Percentiles rank a stretch among this genome's conserved stretches.
These are phyloP conservation scores for Fraxinus albicans DNA, from an alignment of 305 asterid species.

Conservation along the genomic window DNA sequence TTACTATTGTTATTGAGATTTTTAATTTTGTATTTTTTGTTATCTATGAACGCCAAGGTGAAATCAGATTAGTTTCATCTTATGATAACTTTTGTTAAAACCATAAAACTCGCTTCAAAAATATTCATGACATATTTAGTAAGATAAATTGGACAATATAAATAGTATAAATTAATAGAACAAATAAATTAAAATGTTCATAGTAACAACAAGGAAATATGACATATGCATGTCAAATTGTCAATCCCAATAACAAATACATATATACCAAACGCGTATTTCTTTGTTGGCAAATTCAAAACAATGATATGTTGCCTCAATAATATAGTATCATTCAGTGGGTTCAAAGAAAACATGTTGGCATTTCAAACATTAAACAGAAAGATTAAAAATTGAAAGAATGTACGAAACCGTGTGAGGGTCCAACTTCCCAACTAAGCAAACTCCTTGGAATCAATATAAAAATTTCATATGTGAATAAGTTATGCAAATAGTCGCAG, in stretches of 20 bases:
- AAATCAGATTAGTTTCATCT: not conserved
- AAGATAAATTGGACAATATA: not conserved
- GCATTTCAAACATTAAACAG: not conserved
- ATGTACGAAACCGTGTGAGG: conserved; percentile 14
- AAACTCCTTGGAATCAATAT: too few species aligned
- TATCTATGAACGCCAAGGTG: not conserved
- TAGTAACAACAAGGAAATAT: too few species aligned
- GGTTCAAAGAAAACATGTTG: not conserved
- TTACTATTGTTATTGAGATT: too few species aligned
- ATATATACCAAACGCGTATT: not conserved
- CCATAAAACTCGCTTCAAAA: not conserved
- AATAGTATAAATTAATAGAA: too few species aligned
- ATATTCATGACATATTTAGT: too few species aligned
- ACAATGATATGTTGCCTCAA: not conserved
- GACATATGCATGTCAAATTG: not conserved
- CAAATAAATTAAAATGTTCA: too few species aligned
- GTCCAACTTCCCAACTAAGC: not conserved
- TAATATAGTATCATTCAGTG: not conserved
- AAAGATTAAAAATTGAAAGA: not conserved
- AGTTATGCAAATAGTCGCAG: too few species aligned
- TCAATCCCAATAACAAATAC: not conserved
- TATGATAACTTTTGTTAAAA: not conserved
- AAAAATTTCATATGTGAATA: too few species aligned
- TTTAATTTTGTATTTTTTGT: too few species aligned
- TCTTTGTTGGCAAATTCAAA: not conserved